Base-by-base conservation (phyloP, 805 yeast genomes). In the Lachancea nothofagi region DNA sequence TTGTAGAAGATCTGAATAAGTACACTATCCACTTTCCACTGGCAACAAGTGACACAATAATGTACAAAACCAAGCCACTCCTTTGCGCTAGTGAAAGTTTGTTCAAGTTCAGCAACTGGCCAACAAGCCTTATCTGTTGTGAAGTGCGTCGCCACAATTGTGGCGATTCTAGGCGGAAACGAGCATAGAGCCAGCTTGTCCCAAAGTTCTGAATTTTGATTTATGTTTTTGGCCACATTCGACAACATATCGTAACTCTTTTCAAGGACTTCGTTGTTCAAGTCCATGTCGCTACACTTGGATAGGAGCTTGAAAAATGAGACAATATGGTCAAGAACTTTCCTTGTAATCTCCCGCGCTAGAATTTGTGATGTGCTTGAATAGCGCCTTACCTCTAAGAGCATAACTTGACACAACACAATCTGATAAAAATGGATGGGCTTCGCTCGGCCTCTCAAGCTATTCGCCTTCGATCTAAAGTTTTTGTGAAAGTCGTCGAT, bases 1-100 rank as follows among this genome's bases (percentile, higher is more conserved):
- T 42, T 40, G 34, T 58, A 49, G 15, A 57, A 32, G 8, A 29
- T 33, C 42, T 79, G 74, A 20, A 85, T 63, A 38, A 85, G 80
- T 15, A 70, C 70, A 34, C 69, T 55, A 32, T 56, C 57, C 13
- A 71, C 44, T 15, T 44, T 53, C 70, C 68, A 64, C 8, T 64
- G 63, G 24, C 40, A 33, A 19, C 24, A 10, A 22, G 54, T 54
- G 9, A 29, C 24, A 33, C 54, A 45, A 33, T 43, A 47, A 3
- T 42, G 38, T 4, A 55, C 34, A 23, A 55, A 51, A 6, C 38
- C 39, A 9, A 58, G 43, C 13, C 55, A 43, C 1, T 40, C 40
- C 1, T 20, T 3, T n/a, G 53, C 20, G 8, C 37, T 38, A 1
- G 18, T 18, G 30, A 43, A 57, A 7, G 36, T 36, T 9, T 38